Percentiles rank a stretch among this genome's conserved stretches.
phyloP scores from a whole-genome alignment of 345 rosid genomes.

The Citrus reticulata region DNA sequence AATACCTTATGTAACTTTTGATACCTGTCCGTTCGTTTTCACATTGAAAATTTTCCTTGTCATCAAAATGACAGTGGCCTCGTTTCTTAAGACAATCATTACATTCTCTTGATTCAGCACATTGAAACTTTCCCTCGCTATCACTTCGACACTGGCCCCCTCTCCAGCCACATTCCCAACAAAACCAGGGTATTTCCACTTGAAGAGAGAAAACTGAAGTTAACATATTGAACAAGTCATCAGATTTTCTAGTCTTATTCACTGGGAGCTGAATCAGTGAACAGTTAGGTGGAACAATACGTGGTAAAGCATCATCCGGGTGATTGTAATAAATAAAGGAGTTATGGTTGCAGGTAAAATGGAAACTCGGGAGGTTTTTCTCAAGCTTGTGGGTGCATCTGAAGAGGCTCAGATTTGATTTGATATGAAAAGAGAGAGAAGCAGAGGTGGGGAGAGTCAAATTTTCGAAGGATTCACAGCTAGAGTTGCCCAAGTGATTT shows the following conservation, averaged over 20 bases:
- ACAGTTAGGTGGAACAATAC: conserved; percentile 17
- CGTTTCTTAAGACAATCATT: neutral
- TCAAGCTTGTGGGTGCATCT: conserved; percentile 15
- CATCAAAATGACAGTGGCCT: neutral
- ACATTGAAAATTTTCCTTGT: neutral
- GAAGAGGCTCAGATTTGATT: neutral
- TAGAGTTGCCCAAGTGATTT: neutral
- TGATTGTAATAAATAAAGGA: conserved; percentile 10
- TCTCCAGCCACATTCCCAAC: neutral
- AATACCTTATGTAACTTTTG: neutral
- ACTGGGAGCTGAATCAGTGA: conserved; percentile 19
- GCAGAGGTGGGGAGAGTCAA: conserved; percentile 28
- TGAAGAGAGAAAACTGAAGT: conserved; percentile 18
- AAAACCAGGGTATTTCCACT: neutral
- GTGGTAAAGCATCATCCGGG: neutral
- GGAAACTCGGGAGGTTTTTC: neutral
- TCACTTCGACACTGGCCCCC: conserved; percentile 10
- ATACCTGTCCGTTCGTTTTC: neutral
- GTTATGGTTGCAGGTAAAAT: neutral
- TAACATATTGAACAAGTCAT: neutral
- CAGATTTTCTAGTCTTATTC: neutral
- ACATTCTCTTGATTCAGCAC: conserved; percentile 18
- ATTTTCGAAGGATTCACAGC: conserved; percentile 23
- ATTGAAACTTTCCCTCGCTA: neutral
- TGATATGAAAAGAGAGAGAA: conserved; percentile 11